phyloP scores from a whole-genome alignment of 257 asterid species.

The Solanum habrochaites region DNA sequence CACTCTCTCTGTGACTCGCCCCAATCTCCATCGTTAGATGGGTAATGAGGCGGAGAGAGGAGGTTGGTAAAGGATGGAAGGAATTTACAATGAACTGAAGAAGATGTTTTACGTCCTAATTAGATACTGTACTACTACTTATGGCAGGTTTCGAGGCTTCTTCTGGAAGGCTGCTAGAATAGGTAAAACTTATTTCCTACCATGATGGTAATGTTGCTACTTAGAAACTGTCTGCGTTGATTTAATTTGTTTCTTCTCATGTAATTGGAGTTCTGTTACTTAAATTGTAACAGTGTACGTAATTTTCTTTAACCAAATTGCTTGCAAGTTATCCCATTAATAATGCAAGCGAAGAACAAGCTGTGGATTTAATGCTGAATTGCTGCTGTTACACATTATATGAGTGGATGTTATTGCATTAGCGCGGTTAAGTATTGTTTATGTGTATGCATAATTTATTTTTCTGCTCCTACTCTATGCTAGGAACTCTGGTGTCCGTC shows the following conservation, averaged over 20 bases:
- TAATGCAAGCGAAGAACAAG: background rate
- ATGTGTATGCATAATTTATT: background rate
- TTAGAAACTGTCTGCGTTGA: too few relatives aligned
- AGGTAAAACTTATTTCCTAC: slow-evolving; percentile 14
- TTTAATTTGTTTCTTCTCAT: background rate
- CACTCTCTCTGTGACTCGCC: background rate
- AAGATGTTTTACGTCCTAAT: background rate
- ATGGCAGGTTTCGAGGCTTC: slow-evolving; percentile 42
- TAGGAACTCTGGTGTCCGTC: background rate
- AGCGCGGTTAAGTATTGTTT: background rate
- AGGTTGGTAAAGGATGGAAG: background rate
- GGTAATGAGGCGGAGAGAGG: too few relatives aligned
- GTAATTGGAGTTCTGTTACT: background rate
- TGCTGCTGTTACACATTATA: background rate
- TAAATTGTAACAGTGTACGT: background rate
- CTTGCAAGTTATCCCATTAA: background rate
- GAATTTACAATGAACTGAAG: background rate
- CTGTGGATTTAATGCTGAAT: background rate
- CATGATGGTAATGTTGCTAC: background rate
- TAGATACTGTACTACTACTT: background rate
- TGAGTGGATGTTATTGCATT: background rate
- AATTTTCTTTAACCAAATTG: background rate
- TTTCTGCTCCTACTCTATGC: background rate
- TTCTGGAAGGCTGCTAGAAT: slow-evolving; percentile 54
- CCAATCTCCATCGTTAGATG: too few relatives aligned